phyloP scores from a whole-genome alignment of 345 rosid genomes.

The Gossypium herbaceum region DNA sequence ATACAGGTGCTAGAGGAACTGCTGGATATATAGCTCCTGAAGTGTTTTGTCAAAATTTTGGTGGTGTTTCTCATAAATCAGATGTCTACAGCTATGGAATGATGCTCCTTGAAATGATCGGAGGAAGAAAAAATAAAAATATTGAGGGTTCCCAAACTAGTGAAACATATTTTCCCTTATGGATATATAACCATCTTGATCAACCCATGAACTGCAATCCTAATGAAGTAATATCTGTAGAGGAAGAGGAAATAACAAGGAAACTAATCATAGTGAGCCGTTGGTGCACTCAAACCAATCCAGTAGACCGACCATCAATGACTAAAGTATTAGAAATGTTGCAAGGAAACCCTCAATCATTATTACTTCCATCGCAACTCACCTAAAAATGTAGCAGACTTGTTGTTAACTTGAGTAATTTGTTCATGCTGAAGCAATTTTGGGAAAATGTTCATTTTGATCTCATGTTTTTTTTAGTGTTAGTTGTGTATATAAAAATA shows the following conservation, averaged over 20 bases:
- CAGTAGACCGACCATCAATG: slow-evolving; percentile 29
- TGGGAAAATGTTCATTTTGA: no score
- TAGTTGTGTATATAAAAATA: no score
- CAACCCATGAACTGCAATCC: neutral
- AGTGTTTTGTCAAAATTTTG: slow-evolving; percentile 15
- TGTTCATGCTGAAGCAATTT: no score
- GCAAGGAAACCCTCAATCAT: slow-evolving; percentile 21
- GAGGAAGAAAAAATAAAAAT: slow-evolving; percentile 18
- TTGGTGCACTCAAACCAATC: slow-evolving; percentile 35
- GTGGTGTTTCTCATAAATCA: slow-evolving; percentile 39
- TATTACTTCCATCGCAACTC: slow-evolving; percentile 20
- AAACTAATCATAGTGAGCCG: neutral
- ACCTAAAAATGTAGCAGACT: no score
- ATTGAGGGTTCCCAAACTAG: slow-evolving; percentile 18
- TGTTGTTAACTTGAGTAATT: no score
- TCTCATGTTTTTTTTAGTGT: no score
- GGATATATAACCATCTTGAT: slow-evolving; percentile 33
- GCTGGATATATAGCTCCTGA: no score
- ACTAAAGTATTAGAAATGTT: slow-evolving; percentile 9
- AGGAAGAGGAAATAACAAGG: slow-evolving; percentile 13
- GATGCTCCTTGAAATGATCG: slow-evolving; percentile 41
- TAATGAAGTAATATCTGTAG: neutral
- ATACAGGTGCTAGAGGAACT: slow-evolving; percentile 8
- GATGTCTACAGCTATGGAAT: slow-evolving; percentile 57
- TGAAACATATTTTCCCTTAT: slow-evolving; percentile 23